A percentile compares a stretch with the other conserved stretches of the same genome.
Evolutionary conservation across 345 rosid species (phyloP).

Genomic region (Combretum micranthum): DNA sequence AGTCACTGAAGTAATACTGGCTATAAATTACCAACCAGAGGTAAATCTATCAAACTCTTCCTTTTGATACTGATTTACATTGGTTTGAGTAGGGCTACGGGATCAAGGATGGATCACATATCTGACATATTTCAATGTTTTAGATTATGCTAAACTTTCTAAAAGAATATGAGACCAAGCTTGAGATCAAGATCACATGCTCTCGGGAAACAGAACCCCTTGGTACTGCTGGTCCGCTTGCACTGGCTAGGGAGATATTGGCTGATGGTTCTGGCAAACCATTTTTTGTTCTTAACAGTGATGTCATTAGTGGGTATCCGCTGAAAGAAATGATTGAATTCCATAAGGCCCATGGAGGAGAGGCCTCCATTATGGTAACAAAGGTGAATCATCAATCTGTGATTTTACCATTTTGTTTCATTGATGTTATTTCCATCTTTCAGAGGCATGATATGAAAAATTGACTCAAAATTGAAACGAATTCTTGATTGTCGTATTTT

Average conservation of each 20-base stretch:
- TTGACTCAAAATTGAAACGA: too few relatives aligned
- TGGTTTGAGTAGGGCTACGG: background rate
- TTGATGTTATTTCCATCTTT: too few relatives aligned
- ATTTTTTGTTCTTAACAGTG: constrained; percentile 97
- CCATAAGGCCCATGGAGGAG: constrained; percentile 90
- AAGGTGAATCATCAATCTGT: constrained; percentile 51
- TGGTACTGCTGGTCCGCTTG: constrained; percentile 99
- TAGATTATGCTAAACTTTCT: constrained; percentile 92
- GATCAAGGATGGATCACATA: background rate
- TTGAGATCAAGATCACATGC: constrained; percentile 86
- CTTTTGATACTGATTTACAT: background rate
- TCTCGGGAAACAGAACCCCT: constrained; percentile 99
- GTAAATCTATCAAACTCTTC: constrained; percentile 17
- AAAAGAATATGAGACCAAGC: constrained; percentile 83
- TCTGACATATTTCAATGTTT: constrained; percentile 2
- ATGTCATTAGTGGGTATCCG: constrained; percentile 95
- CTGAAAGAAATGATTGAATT: constrained; percentile 75
- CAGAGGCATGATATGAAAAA: too few relatives aligned
- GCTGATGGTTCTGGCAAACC: constrained; percentile 77
- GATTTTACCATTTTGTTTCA: background rate
- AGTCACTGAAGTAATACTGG: constrained; percentile 93
- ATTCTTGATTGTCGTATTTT: background rate
- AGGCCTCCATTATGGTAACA: constrained; percentile 98
- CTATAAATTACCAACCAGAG: constrained; percentile 98
- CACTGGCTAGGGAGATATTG: constrained; percentile 89